Percentiles rank a stretch among this genome's conserved stretches.
Evolutionary conservation across 495 filamentous ascomycete species (phyloP).

Genomic region (Aspergillus haitiensis): DNA sequence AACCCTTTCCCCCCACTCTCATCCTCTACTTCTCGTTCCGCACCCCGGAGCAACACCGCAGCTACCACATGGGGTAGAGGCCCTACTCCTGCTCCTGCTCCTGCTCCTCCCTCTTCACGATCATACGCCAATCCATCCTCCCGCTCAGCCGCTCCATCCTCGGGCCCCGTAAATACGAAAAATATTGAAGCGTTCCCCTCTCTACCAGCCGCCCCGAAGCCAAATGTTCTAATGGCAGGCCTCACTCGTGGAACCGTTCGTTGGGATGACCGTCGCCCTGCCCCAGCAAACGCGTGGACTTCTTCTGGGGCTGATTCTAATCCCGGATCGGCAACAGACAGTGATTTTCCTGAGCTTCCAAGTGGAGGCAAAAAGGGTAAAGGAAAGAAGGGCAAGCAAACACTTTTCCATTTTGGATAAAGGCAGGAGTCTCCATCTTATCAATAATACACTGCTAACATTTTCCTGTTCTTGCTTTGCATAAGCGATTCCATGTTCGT

Average conservation of each 20-base stretch:
- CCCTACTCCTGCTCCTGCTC: slow-evolving; percentile 33
- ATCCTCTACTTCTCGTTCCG: slow-evolving; percentile 39
- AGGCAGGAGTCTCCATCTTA: background rate
- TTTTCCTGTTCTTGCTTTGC: background rate
- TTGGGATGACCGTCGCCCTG: slow-evolving; percentile 55
- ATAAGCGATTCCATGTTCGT: no score
- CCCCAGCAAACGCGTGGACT: slow-evolving; percentile 50
- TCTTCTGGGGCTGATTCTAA: slow-evolving; percentile 20
- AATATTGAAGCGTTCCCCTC: slow-evolving; percentile 68
- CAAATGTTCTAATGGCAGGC: slow-evolving; percentile 76
- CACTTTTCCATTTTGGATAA: slow-evolving; percentile 60
- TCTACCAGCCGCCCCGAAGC: slow-evolving; percentile 74
- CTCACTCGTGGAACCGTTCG: slow-evolving; percentile 71
- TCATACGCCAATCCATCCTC: slow-evolving; percentile 35
- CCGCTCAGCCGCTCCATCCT: slow-evolving; percentile 25
- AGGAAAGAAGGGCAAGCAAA: slow-evolving; percentile 80
- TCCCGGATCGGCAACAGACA: slow-evolving; percentile 26
- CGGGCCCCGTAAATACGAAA: slow-evolving; percentile 31
- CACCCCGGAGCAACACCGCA: slow-evolving; percentile 30
- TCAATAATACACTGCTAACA: background rate
- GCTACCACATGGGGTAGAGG: slow-evolving; percentile 53
- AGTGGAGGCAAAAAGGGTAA: slow-evolving; percentile 66
- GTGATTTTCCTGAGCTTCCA: slow-evolving; percentile 30
- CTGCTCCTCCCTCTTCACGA: slow-evolving; percentile 32
- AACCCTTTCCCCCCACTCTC: slow-evolving; percentile 52